Conservation (phyloP, 768 basidiomycete species). For the Boletus vermiculosoides region DNA sequence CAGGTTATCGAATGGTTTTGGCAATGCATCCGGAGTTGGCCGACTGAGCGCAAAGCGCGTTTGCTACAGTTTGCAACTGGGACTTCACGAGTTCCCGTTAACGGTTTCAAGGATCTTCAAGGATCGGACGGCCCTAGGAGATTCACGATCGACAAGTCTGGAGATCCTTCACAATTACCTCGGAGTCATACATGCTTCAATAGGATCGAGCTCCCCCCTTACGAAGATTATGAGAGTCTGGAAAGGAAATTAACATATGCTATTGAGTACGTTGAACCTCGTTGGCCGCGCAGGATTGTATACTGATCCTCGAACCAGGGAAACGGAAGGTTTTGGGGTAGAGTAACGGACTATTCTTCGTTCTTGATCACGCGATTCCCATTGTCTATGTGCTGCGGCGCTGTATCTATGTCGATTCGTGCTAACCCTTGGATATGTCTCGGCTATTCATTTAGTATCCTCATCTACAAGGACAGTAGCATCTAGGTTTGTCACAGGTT, state of each 20-base stretch:
- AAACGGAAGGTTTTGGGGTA: constrained; percentile 75
- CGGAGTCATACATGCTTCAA: constrained; percentile 96
- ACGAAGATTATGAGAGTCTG: constrained; percentile 82
- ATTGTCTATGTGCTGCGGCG: neutral
- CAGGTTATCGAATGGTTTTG: constrained; percentile 96
- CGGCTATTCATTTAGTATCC: constrained; percentile 1
- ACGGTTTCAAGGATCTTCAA: constrained; percentile 93
- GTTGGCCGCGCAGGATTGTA: neutral
- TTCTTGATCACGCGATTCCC: constrained; percentile 8
- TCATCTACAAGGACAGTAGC: constrained; percentile 1
- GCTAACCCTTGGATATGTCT: constrained; percentile 1
- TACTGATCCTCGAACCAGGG: constrained; percentile 40
- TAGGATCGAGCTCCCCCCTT: constrained; percentile 82
- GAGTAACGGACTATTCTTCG: constrained; percentile 37
- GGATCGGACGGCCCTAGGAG: constrained; percentile 89
- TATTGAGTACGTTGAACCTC: constrained; percentile 59
- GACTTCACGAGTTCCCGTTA: constrained; percentile 82
- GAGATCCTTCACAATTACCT: constrained; percentile 83
- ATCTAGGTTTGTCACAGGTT: neutral
- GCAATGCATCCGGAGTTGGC: constrained; percentile 89
- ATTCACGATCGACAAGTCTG: constrained; percentile 94
- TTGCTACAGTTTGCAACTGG: constrained; percentile 87
- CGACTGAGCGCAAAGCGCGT: constrained; percentile 83
- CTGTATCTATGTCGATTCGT: constrained; percentile 16
- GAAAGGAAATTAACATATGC: constrained; percentile 85